Evolutionary conservation across 495 filamentous ascomycete species (phyloP), one percentile per base, ranked within the genome.

Genomic region (Bacidia gigantensis): DNA sequence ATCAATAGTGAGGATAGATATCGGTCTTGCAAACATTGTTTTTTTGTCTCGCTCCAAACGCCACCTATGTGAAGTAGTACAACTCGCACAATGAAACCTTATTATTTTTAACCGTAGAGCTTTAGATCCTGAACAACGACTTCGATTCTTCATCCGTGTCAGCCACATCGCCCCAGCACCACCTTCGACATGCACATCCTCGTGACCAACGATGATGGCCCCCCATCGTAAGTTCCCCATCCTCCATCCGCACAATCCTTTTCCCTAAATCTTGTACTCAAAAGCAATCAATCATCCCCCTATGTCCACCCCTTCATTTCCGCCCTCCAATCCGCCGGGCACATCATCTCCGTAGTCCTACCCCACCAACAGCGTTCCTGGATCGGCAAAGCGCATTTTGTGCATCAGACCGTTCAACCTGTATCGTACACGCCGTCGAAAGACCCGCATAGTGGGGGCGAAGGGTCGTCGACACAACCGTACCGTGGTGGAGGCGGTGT

Each of bases 371-470:
- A 98, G 67, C 83, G 89, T 45, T 93, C 87, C 49, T 98, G 92
- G 92, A 96, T 98, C 58, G 88, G 89, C 51, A 98, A 98, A 71
- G 92, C 92, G 20, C 90, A 97, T 63, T 80, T 96, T 41, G 82
- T 95, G 55, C 87, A 87, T 50, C 80, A 86, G 59, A 82, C 83
- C 18, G 78, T 94, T 39, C 86, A 83, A 53, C 87, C 89, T 2
- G 81, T 80, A n/a, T 94, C 95, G 68, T 98, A 89, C 72, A 84
- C 86, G 7, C 73, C 78, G 10, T 71, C 76, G 49, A 73, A 80
- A 0, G 65, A 83, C 2, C 76, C 78, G 9, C 22, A 50, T 18
- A 17, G 11, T 3, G 47, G 47, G 1, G 47, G 47, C 12, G 47
- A 50, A 0, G 47, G 47, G 25, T 3, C 25, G 1, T 1, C 1